phyloP scores from a whole-genome alignment of 371 early-diverging fungal genomes.

The Rhizopus arrhizus region DNA sequence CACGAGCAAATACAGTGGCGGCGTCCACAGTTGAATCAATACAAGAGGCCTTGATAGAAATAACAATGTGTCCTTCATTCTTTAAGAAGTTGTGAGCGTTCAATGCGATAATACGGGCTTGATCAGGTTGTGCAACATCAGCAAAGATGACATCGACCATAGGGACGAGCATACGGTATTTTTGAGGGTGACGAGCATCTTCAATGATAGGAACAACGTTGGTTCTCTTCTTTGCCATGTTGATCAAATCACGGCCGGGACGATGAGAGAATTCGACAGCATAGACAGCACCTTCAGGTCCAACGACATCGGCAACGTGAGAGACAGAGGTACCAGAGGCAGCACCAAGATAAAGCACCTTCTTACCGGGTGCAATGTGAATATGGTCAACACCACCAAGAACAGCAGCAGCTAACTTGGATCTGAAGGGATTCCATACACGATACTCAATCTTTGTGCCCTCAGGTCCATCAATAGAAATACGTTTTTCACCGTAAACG shows the following conservation, averaged over 20 bases:
- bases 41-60: too few relatives aligned
- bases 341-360: too few relatives aligned
- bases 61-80: too few relatives aligned
- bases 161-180: conserved; percentile 99
- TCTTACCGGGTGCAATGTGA: too few relatives aligned
- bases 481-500: conserved; percentile 67
- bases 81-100: conserved; percentile 79
- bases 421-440: conserved; percentile 99
- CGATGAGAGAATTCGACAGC: conserved; percentile 87
- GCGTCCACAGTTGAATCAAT: too few relatives aligned
- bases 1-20: too few relatives aligned
- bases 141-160: conserved; percentile 99
- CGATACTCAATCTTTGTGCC: conserved; percentile 99
- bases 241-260: too few relatives aligned
- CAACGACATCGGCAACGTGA: conserved; percentile 99
- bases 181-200: conserved; percentile 99
- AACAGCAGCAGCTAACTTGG: conserved; percentile 99
- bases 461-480: conserved; percentile 84
- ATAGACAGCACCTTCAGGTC: conserved; percentile 97
- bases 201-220: conserved; percentile 67
- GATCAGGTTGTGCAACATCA: conserved; percentile 99
- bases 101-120: conserved; percentile 99
- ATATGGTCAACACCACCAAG: conserved; percentile 95
- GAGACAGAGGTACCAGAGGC: conserved; percentile 86
- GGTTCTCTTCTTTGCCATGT: too few relatives aligned